A percentile compares a stretch with the other conserved stretches of the same genome.
phyloP scores from a whole-genome alignment of 306 rosid genomes.

The Vigna trinervia region DNA sequence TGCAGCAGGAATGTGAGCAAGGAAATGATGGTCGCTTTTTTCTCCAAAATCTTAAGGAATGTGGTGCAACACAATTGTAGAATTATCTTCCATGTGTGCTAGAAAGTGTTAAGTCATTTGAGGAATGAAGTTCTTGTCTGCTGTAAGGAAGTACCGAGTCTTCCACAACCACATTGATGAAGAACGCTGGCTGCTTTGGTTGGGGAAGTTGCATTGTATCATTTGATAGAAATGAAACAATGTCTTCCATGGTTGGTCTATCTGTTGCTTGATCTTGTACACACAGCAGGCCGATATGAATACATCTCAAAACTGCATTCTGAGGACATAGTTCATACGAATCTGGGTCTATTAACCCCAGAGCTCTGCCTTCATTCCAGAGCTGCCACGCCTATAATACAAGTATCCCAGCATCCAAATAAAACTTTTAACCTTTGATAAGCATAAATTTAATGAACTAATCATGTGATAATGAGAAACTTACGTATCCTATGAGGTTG shows the following conservation, averaged over 20 bases:
- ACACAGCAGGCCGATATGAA: conserved; percentile 54
- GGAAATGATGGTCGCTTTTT: not conserved
- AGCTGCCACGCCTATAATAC: conserved; percentile 50
- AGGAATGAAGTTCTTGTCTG: conserved; percentile 19
- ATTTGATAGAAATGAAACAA: conserved; percentile 48
- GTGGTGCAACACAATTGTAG: not conserved
- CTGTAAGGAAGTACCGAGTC: conserved; percentile 3
- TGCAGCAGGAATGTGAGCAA: too few relatives aligned
- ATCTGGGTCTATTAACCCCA: conserved; percentile 39
- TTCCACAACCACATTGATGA: conserved; percentile 14
- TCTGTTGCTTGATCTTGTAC: conserved; percentile 51
- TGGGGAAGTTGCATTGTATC: conserved; percentile 44
- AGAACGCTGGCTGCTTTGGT: conserved; percentile 45
- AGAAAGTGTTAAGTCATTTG: conserved; percentile 10
- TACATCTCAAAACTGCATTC: conserved; percentile 43
- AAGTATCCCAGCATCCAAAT: not conserved
- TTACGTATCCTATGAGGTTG: conserved; percentile 44
- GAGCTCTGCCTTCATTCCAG: conserved; percentile 50
- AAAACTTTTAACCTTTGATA: not conserved
- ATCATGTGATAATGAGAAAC: conserved; percentile 3
- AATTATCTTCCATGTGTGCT: conserved; percentile 33
- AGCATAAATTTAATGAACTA: conserved; percentile 3
- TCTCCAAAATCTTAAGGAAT: not conserved
- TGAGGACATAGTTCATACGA: conserved; percentile 16
- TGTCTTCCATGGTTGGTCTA: conserved; percentile 53